Evolutionary conservation across 2,329 filamentous ascomycete species (phyloP).

Genomic region (Herpotrichia juniperi): DNA sequence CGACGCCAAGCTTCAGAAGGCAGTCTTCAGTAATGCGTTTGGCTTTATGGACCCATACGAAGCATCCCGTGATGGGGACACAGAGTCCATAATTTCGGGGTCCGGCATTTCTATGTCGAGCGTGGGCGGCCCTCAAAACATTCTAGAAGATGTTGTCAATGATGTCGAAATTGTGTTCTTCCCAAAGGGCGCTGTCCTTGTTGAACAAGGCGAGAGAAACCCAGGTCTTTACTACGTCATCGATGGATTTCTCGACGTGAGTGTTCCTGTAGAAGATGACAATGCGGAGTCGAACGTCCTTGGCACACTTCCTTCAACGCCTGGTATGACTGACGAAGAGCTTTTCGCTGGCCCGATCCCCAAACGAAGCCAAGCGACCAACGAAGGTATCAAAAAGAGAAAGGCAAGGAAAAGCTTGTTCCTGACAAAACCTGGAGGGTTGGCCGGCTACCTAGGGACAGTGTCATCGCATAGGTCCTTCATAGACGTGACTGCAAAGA

Average conservation of each 20-base stretch:
- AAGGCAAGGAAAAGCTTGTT: conserved; percentile 75
- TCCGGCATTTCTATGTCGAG: conserved; percentile 54
- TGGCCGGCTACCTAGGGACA: conserved; percentile 93
- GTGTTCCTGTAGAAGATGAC: conserved; percentile 75
- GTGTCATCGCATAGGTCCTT: conserved; percentile 96
- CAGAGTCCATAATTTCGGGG: conserved; percentile 75
- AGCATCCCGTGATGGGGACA: conserved; percentile 77
- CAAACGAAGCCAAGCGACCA: conserved; percentile 31
- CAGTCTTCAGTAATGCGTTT: conserved; percentile 85
- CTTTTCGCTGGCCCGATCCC: conserved; percentile 35
- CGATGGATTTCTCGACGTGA: conserved; percentile 94
- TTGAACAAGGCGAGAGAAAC: conserved; percentile 96
- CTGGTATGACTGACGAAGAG: conserved; percentile 44
- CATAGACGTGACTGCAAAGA: conserved; percentile 95
- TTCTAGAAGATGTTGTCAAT: conserved; percentile 81
- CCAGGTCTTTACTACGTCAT: conserved; percentile 97
- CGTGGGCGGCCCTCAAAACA: conserved; percentile 66
- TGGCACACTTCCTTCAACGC: conserved; percentile 46
- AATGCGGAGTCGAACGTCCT: conserved; percentile 51
- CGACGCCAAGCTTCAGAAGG: conserved; percentile 80
- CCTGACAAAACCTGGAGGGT: conserved; percentile 89
- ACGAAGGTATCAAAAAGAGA: conserved; percentile 47
- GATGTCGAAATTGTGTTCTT: conserved; percentile 98
- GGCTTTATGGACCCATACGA: conserved; percentile 89
- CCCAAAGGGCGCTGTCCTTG: conserved; percentile 88